phyloP scores from a whole-genome alignment of 1,284 basidiomycete species.

The Puccinia horiana region DNA sequence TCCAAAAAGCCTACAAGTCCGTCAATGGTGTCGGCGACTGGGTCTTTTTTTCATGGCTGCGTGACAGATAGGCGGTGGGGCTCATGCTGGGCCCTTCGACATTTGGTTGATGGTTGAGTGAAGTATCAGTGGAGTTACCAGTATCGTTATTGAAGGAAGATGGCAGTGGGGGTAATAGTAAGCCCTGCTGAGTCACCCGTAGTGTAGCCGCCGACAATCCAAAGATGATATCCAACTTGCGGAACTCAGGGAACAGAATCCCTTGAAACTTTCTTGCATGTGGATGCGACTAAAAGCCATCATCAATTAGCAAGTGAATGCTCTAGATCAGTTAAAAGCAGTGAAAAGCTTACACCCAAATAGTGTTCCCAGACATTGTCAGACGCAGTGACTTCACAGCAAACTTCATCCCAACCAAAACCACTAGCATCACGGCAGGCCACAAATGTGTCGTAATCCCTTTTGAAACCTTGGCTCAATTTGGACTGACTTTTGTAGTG shows the following conservation, averaged over 20 bases:
- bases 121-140: too few relatives aligned
- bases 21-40: background rate
- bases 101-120: background rate
- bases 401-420: background rate
- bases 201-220: background rate
- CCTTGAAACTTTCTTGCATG: background rate
- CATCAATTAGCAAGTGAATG: too few relatives aligned
- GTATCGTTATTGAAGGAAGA: too few relatives aligned
- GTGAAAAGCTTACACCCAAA: background rate
- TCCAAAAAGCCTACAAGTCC: background rate
- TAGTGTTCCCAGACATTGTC: background rate
- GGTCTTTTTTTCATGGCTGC: background rate
- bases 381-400: background rate
- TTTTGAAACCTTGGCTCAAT: background rate
- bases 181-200: background rate
- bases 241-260: background rate
- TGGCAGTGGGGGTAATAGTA: background rate
- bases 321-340: background rate
- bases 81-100: background rate
- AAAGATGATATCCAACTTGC: background rate
- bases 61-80: background rate
- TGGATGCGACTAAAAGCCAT: background rate
- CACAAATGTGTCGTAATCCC: background rate
- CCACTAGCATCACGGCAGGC: too few relatives aligned
- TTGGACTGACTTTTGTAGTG: background rate